A percentile compares a stretch with the other conserved stretches of the same genome.
Evolutionary conservation across 345 rosid genomes (phyloP).

Genomic region (Camelina laxa): DNA sequence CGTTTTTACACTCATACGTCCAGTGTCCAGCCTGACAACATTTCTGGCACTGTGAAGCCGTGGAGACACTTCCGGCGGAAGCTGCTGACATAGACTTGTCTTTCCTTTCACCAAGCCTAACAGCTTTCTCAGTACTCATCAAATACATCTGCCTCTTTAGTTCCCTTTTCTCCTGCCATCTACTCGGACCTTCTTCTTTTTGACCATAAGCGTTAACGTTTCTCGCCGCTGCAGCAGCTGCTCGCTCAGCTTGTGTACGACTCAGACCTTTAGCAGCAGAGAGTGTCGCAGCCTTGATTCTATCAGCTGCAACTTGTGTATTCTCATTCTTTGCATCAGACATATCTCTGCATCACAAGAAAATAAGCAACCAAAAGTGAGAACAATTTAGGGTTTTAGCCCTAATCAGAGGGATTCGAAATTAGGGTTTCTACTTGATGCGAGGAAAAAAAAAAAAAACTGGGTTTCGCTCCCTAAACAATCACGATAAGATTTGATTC

Average conservation of each 20-base stretch:
- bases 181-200: slow-evolving; percentile 98
- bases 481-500: not conserved
- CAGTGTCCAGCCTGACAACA: slow-evolving; percentile 94
- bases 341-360: slow-evolving; percentile 50
- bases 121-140: slow-evolving; percentile 97
- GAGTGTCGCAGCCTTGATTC: slow-evolving; percentile 92
- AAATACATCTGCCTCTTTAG: slow-evolving; percentile 95
- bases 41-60: slow-evolving; percentile 82
- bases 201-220: slow-evolving; percentile 98
- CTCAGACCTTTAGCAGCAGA: slow-evolving; percentile 90
- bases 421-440: slow-evolving; percentile 33
- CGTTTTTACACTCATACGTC: slow-evolving; percentile 96
- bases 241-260: slow-evolving; percentile 97
- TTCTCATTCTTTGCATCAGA: slow-evolving; percentile 89
- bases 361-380: not conserved
- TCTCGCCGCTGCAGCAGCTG: slow-evolving; percentile 89
- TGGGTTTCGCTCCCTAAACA: not conserved
- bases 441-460: not conserved
- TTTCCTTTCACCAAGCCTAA: slow-evolving; percentile 91
- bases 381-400: not conserved
- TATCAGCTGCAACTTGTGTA: slow-evolving; percentile 86
- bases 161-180: slow-evolving; percentile 99
- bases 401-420: slow-evolving; percentile 1
- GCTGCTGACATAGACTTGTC: slow-evolving; percentile 62
- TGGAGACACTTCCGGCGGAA: slow-evolving; percentile 39